Percentiles rank a stretch among this genome's conserved stretches.
These are phyloP conservation scores for Lasiosphaeria miniovina DNA, from an alignment of 495 filamentous ascomycete genomes.

Conservation along the genomic window DNA sequence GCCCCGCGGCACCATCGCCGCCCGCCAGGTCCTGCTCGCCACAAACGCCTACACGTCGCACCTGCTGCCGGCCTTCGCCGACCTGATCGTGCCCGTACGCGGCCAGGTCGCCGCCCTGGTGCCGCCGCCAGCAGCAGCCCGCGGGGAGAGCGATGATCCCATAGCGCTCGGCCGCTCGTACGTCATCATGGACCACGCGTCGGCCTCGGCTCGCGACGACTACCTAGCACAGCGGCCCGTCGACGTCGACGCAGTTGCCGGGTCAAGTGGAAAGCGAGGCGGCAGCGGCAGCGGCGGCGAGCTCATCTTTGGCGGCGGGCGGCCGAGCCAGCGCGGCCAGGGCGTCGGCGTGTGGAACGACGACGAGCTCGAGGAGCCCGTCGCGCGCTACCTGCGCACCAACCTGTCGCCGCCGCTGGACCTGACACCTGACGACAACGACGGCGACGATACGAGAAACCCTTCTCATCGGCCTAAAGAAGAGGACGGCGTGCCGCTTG, in stretches of 20 bases:
- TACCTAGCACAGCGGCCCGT: slow-evolving; percentile 70
- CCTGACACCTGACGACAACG: slow-evolving; percentile 5
- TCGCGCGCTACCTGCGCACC: slow-evolving; percentile 40
- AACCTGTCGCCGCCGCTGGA: slow-evolving; percentile 34
- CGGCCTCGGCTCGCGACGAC: slow-evolving; percentile 48
- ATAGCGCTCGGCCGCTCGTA: slow-evolving; percentile 49
- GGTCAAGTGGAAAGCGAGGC: not conserved
- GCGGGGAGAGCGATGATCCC: slow-evolving; percentile 1
- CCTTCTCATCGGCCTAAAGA: not conserved
- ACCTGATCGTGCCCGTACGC: slow-evolving; percentile 72
- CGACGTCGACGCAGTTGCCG: slow-evolving; percentile 8
- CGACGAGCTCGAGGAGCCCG: slow-evolving; percentile 56
- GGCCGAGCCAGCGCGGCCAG: slow-evolving; percentile 33
- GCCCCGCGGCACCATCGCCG: slow-evolving; percentile 54
- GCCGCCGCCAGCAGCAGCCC: slow-evolving; percentile 35
- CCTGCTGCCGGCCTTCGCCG: slow-evolving; percentile 64
- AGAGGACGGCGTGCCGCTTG: slow-evolving; percentile 38
- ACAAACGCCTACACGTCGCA: slow-evolving; percentile 78
- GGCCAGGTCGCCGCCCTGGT: slow-evolving; percentile 70
- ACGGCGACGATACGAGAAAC: not conserved
- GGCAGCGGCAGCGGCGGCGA: slow-evolving; percentile 44
- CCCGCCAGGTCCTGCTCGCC: slow-evolving; percentile 65
- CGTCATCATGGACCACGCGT: slow-evolving; percentile 53
- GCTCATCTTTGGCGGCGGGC: slow-evolving; percentile 49
- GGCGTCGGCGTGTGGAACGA: slow-evolving; percentile 60